phyloP scores from a whole-genome alignment of 2,329 filamentous ascomycete species.

The Alternaria gansuensis region DNA sequence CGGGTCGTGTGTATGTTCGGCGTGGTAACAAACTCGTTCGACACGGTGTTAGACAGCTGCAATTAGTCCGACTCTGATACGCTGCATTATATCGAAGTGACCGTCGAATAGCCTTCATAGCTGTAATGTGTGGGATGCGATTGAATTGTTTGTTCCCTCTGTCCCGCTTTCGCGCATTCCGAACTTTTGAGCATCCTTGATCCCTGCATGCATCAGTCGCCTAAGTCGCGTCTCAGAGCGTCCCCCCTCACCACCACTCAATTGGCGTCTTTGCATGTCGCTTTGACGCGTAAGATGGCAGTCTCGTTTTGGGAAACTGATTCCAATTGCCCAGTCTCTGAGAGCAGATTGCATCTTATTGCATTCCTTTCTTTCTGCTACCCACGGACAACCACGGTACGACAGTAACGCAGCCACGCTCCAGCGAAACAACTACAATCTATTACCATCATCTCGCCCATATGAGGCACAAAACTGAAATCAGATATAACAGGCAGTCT shows the following conservation, averaged over 20 bases:
- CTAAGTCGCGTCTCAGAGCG: constrained; percentile 10
- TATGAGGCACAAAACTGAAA: not conserved
- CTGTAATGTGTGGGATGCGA: not conserved
- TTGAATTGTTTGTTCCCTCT: constrained; percentile 5
- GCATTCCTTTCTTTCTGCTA: not conserved
- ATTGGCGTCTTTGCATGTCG: not conserved
- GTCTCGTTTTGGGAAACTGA: not conserved
- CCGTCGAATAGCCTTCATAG: constrained; percentile 25
- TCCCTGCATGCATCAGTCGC: constrained; percentile 21
- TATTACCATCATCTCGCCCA: not conserved
- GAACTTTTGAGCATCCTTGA: constrained; percentile 22
- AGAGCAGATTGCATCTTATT: not conserved
- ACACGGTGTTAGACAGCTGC: not conserved
- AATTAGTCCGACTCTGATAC: constrained; percentile 19
- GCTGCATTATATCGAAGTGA: constrained; percentile 30
- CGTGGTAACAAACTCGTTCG: constrained; percentile 49
- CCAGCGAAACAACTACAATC: not conserved
- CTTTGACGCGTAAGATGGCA: not conserved
- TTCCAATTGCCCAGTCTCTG: not conserved
- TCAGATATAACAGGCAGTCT: too few species aligned
- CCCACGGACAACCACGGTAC: not conserved
- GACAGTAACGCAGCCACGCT: not conserved
- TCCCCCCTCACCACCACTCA: not conserved
- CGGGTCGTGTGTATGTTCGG: constrained; percentile 63
- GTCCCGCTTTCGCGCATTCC: constrained; percentile 17